These are phyloP conservation scores for Micractinium conductrix DNA, from an alignment of 139 green algal species.

Conservation along the genomic window DNA sequence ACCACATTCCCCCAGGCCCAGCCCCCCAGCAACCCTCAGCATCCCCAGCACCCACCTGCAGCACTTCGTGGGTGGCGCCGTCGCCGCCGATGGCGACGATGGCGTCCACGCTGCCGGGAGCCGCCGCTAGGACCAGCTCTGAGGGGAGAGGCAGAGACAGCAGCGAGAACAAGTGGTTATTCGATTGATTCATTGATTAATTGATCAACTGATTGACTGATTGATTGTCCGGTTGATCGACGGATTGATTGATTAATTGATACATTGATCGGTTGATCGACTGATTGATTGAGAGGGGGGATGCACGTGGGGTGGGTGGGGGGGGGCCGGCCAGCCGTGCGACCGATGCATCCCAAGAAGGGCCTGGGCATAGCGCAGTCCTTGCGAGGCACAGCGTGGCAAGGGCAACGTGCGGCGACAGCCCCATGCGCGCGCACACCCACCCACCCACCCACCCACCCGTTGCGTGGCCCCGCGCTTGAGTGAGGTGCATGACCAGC, in stretches of 20 bases:
- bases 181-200: too few relatives aligned
- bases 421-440: too few relatives aligned
- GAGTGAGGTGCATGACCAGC: constrained; percentile 35
- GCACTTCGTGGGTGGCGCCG: constrained; percentile 73
- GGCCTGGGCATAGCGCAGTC: too few relatives aligned
- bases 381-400: too few relatives aligned
- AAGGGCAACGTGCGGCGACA: too few relatives aligned
- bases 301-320: background rate
- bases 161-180: background rate
- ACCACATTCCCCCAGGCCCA: background rate
- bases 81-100: constrained; percentile 61
- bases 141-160: background rate
- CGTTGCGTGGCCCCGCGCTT: background rate
- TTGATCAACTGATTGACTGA: too few relatives aligned
- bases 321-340: too few relatives aligned
- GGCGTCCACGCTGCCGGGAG: background rate
- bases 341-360: background rate
- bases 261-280: too few relatives aligned
- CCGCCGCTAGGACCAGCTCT: constrained; percentile 6
- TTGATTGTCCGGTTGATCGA: too few relatives aligned
- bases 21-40: too few relatives aligned
- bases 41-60: constrained; percentile 43
- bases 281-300: too few relatives aligned
- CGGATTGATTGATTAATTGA: too few relatives aligned
- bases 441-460: background rate